Conservation (phyloP, 768 basidiomycete genomes). For the Leccinum subgranulosum region DNA sequence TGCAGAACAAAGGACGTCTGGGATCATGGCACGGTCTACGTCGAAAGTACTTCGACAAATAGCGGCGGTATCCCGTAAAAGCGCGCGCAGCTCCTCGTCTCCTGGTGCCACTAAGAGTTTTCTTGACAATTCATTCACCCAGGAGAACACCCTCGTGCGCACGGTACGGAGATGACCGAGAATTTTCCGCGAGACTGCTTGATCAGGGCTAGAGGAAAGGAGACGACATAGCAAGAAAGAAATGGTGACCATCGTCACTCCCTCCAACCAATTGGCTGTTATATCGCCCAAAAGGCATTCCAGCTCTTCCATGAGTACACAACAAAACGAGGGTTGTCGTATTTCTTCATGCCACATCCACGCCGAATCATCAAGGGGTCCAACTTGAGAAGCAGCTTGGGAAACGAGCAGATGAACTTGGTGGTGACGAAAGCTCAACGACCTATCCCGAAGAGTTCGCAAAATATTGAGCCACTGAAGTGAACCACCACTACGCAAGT, state of each 20-base stretch:
- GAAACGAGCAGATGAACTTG: conserved; percentile 41
- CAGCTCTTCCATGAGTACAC: background rate
- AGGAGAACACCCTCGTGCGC: background rate
- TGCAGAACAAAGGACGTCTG: background rate
- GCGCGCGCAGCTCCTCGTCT: background rate
- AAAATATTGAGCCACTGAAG: conserved; percentile 52
- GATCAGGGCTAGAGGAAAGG: background rate
- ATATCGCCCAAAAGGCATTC: background rate
- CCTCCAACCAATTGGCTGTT: background rate
- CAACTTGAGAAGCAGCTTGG: conserved; percentile 45
- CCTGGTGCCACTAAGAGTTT: background rate
- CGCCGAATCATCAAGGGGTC: conserved; percentile 16
- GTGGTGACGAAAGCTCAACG: conserved; percentile 35
- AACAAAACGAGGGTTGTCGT: conserved; percentile 3
- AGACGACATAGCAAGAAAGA: background rate
- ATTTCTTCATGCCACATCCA: conserved; percentile 12
- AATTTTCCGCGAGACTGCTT: background rate
- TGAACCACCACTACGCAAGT: conserved; percentile 39
- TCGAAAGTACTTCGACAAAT: background rate
- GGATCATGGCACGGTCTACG: background rate
- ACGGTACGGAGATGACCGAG: background rate
- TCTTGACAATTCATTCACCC: background rate
- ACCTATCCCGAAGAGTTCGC: conserved; percentile 38
- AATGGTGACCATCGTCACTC: background rate
- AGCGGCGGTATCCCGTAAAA: background rate